These are phyloP conservation scores for Fusarium subglutinans DNA, from an alignment of 2,329 filamentous ascomycete species.

Conservation along the genomic window DNA sequence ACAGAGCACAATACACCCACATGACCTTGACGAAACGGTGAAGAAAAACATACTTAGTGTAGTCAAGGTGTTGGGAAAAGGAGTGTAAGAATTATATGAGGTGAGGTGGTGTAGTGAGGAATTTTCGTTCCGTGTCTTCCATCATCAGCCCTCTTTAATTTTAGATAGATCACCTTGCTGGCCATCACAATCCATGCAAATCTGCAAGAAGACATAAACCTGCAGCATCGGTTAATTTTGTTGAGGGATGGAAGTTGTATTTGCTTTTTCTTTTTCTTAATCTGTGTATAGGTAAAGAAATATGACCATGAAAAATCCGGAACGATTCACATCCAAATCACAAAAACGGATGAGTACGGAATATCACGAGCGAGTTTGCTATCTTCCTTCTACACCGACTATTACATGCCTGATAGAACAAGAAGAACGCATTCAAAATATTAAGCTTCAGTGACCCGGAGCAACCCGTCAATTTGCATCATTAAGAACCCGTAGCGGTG, in stretches of 20 bases:
- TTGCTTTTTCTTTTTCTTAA: neutral
- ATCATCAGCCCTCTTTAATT: neutral
- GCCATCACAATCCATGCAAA: slow-evolving; percentile 3
- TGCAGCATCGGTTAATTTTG: neutral
- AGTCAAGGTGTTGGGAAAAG: neutral
- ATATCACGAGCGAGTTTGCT: neutral
- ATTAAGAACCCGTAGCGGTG: slow-evolving; percentile 16
- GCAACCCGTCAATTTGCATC: slow-evolving; percentile 20
- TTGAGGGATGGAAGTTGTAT: neutral
- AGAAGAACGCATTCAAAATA: neutral
- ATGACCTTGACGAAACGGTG: slow-evolving; percentile 27
- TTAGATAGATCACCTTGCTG: neutral
- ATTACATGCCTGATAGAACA: neutral
- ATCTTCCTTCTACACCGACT: neutral
- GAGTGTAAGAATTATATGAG: neutral
- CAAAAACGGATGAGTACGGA: neutral
- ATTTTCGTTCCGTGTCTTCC: neutral
- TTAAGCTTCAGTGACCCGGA: slow-evolving; percentile 9
- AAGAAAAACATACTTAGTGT: neutral
- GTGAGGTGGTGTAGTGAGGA: neutral
- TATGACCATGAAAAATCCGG: neutral
- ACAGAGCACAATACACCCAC: slow-evolving; percentile 7
- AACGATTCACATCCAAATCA: neutral
- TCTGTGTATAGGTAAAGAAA: neutral
- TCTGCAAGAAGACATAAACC: neutral